Conservation (phyloP, 371 early-diverging fungal species). For the Mortierella sp. region DNA sequence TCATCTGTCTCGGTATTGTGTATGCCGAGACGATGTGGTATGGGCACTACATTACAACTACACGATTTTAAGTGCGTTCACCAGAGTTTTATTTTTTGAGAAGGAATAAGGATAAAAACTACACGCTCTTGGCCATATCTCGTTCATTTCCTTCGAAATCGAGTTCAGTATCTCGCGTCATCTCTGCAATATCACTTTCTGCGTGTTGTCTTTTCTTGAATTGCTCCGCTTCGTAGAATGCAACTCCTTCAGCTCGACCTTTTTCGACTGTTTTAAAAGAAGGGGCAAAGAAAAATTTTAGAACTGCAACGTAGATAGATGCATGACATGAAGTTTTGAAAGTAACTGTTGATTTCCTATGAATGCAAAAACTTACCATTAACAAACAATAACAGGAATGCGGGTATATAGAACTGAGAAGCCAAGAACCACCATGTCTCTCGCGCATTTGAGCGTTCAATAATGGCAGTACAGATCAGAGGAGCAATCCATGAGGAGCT, state of each 20-base stretch:
- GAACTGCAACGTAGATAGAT: not conserved
- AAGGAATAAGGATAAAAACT: not conserved
- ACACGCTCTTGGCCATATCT: conserved; percentile 2
- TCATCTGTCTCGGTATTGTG: too few species aligned
- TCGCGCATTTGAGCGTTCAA: conserved; percentile 31
- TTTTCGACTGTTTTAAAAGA: conserved; percentile 23
- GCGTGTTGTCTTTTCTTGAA: not conserved
- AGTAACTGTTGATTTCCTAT: not conserved
- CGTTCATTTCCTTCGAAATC: conserved; percentile 18
- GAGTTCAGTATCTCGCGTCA: conserved; percentile 4
- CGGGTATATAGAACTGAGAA: conserved; percentile 43
- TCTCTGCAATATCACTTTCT: not conserved
- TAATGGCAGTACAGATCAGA: conserved; percentile 45
- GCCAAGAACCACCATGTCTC: conserved; percentile 49
- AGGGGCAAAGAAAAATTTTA: not conserved
- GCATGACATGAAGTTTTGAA: too few species aligned
- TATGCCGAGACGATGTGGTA: too few species aligned
- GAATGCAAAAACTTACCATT: conserved; percentile 21
- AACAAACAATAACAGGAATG: conserved; percentile 36
- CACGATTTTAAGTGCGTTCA: too few species aligned
- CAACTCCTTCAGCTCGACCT: conserved; percentile 30
- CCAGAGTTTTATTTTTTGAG: not conserved
- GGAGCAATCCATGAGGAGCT: conserved; percentile 53
- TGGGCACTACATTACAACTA: too few species aligned
- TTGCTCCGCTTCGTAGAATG: conserved; percentile 31